Percentiles rank a stretch among this genome's conserved stretches.
These are phyloP conservation scores for Cylindrotheca closterium DNA, from an alignment of 108 stramenopile genomes.

Conservation along the genomic window DNA sequence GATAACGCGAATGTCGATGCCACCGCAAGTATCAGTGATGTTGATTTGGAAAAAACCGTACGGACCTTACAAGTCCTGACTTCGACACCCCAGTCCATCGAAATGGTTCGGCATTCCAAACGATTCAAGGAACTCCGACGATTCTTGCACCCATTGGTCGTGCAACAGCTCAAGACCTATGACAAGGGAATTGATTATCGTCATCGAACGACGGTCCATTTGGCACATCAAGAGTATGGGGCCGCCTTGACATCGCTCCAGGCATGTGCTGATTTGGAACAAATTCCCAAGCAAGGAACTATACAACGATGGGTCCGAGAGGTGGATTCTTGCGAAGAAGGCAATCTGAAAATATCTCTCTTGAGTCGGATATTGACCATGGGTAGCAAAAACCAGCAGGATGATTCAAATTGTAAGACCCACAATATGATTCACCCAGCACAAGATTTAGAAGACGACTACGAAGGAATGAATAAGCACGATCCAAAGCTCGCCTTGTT, in stretches of 20 bases:
- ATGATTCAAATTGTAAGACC: no score
- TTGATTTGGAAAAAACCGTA: background rate
- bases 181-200: constrained; percentile 22
- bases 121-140: constrained; percentile 32
- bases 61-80: background rate
- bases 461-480: no score
- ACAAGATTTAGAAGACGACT: no score
- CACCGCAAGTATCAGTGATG: background rate
- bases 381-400: no score
- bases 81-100: background rate
- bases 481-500: no score
- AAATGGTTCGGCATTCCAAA: background rate
- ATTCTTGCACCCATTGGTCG: constrained; percentile 26
- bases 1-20: background rate
- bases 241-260: constrained; percentile 21
- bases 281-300: constrained; percentile 41
- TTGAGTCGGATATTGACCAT: no score
- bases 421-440: no score
- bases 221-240: constrained; percentile 9
- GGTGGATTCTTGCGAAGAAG: background rate
- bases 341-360: background rate
- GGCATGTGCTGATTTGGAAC: constrained; percentile 21
- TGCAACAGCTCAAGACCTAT: constrained; percentile 10
- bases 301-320: constrained; percentile 51
- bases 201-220: constrained; percentile 14